Percentiles rank a stretch among this genome's conserved stretches.
Conservation (phyloP, 2,329 filamentous ascomycete species). For the Sporothrix pseudoabietina region DNA sequence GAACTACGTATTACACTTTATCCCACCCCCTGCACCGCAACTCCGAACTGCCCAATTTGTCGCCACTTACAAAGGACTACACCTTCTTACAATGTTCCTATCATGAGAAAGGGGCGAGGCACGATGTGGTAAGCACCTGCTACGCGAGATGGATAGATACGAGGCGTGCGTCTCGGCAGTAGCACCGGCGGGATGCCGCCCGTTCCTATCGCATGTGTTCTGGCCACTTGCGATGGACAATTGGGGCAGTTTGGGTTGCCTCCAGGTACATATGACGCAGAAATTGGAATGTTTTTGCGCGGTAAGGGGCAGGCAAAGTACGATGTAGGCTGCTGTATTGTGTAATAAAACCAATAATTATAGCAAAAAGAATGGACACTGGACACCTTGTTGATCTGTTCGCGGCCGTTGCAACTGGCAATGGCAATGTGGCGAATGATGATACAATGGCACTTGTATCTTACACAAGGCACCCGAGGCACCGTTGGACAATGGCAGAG, state of each 20-base stretch:
- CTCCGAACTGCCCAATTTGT: constrained; percentile 16
- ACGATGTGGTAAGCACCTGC: constrained; percentile 10
- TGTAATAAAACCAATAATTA: not conserved
- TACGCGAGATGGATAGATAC: not conserved
- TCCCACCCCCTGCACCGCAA: not conserved
- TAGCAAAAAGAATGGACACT: not conserved
- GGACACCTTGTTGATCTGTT: not conserved
- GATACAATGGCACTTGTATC: not conserved
- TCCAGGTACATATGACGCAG: not conserved
- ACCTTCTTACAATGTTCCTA: not conserved
- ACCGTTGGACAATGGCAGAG: not conserved
- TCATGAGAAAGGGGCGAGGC: constrained; percentile 4
- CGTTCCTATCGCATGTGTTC: not conserved
- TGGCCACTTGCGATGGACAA: not conserved
- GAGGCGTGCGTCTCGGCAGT: not conserved
- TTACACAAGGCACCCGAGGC: not conserved
- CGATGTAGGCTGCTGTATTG: not conserved
- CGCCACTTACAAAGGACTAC: constrained; percentile 20
- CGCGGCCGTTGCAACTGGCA: not conserved
- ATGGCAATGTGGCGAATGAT: not conserved
- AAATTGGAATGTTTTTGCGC: not conserved
- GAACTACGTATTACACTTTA: not conserved
- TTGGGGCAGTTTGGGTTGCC: not conserved
- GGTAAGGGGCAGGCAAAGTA: not conserved
- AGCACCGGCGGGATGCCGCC: not conserved